Conservation (phyloP, 73 alveolate species). For the Blepharisma stoltei region DNA sequence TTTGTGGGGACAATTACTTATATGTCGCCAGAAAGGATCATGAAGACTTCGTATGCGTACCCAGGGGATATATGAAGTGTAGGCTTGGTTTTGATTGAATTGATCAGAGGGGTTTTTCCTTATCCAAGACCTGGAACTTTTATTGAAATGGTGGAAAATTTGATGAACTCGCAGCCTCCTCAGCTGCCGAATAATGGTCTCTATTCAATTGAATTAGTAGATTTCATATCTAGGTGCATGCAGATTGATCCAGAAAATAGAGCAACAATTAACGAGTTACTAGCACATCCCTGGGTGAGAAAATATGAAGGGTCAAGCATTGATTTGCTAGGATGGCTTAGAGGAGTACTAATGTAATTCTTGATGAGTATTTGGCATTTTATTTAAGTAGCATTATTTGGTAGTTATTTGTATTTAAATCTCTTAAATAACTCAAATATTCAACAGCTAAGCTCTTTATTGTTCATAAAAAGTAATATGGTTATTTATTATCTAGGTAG, state of each 20-base stretch:
- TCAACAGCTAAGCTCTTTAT: too few relatives aligned
- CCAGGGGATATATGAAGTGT: conserved; percentile 68
- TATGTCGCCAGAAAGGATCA: conserved; percentile 68
- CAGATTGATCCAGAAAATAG: conserved; percentile 63
- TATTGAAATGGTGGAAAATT: conserved; percentile 31
- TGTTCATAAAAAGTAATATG: too few relatives aligned
- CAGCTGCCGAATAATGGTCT: conserved; percentile 39
- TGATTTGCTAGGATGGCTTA: conserved; percentile 4
- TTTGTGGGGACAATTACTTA: conserved; percentile 58
- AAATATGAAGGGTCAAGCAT: background rate
- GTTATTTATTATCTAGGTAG: too few relatives aligned
- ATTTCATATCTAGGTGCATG: conserved; percentile 64
- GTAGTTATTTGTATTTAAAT: too few relatives aligned
- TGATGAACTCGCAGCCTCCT: conserved; percentile 26
- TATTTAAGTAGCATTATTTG: too few relatives aligned
- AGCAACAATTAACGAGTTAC: conserved; percentile 66
- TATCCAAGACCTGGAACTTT: conserved; percentile 56
- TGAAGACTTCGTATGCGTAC: conserved; percentile 37
- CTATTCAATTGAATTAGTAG: conserved; percentile 53
- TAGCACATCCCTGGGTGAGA: conserved; percentile 71
- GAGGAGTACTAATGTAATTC: too few relatives aligned
- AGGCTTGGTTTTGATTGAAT: conserved; percentile 57
- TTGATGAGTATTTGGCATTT: too few relatives aligned
- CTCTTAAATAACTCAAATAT: too few relatives aligned
- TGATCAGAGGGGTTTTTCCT: conserved; percentile 70